Evolutionary conservation across 2,329 filamentous ascomycete species (phyloP), one percentile per base, ranked within the genome.

Genomic region (Stachybotrys elegans): DNA sequence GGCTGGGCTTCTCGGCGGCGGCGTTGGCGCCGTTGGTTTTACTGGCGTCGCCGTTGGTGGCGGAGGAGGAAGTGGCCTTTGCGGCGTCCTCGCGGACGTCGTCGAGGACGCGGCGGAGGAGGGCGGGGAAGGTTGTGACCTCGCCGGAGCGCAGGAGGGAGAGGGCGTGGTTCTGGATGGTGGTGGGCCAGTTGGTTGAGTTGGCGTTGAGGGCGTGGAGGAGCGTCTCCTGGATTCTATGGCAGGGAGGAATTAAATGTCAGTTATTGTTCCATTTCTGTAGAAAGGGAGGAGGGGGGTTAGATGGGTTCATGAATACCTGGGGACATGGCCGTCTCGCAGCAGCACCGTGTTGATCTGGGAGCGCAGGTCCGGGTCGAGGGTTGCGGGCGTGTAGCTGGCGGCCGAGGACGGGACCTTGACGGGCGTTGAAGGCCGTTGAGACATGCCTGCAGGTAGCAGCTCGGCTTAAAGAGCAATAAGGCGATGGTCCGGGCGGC

Each of bases 161-260:
- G 25, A 83, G 72, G 31, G 80, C 81, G 62, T 83, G 79, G 43
- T 66, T 62, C 55, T 83, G 78, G 49, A 84, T 67, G 40, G 67
- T 56, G 11, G 80, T 80, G 3, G 80, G 79, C 80, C 81, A 84
- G 69, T 84, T 81, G 50, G 73, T 66, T 5, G 68, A 60, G 63
- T 82, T 70, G 40, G 79, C 67, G 61, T 84, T 69, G 42, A 84
- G 76, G 48, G 75, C 62, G 65, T 84, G 79, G 34, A 83, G 75
- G 57, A 84, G 74, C 35, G 73, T 66, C 45, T 84, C 79, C 69
- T 84, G 79, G 54, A 84, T 84, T 53, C 81, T 83, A 57, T 25
- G 5, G 23, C 20, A 9, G 25, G n/a, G 29, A 22, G 35, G 27
- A 11, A 9, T 20, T n/a, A 6, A 12, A 14, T 23, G 43, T 49